Evolutionary conservation across 768 basidiomycete species (phyloP).

Genomic region (Trametes coccinea): DNA sequence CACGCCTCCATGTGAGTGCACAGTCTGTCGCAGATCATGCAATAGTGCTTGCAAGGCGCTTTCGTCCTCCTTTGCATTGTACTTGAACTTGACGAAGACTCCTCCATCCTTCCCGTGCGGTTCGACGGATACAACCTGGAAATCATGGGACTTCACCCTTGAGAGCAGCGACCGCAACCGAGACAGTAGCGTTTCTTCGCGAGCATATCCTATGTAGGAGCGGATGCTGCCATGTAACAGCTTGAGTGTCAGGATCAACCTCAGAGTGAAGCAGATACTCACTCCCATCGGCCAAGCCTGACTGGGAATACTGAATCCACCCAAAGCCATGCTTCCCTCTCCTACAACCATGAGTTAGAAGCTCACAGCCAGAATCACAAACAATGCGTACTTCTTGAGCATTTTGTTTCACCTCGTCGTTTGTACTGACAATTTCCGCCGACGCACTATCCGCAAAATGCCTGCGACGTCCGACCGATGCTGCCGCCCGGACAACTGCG

Average conservation of each 20-base stretch:
- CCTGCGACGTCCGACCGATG: background rate
- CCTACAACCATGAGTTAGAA: background rate
- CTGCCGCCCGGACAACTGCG: background rate
- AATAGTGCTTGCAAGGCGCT: constrained; percentile 50
- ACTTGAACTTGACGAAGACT: constrained; percentile 76
- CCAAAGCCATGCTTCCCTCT: constrained; percentile 63
- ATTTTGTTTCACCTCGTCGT: background rate
- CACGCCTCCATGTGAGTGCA: constrained; percentile 51
- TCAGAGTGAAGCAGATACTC: background rate
- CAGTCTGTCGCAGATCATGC: constrained; percentile 44
- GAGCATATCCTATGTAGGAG: constrained; percentile 59
- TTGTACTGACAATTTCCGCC: background rate
- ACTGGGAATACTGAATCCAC: constrained; percentile 81
- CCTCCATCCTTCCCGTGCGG: constrained; percentile 82
- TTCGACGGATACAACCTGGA: constrained; percentile 62
- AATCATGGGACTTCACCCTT: constrained; percentile 52
- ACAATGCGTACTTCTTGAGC: background rate
- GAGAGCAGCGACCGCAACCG: constrained; percentile 50
- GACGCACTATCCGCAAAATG: constrained; percentile 5
- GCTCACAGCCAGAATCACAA: too few relatives aligned
- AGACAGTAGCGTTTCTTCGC: constrained; percentile 57
- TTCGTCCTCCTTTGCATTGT: constrained; percentile 38
- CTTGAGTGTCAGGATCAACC: too few relatives aligned
- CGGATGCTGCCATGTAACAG: constrained; percentile 48
- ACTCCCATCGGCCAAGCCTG: constrained; percentile 74